Evolutionary conservation across 2,329 filamentous ascomycete species (phyloP).

Genomic region (Apiospora rasikravindrae): DNA sequence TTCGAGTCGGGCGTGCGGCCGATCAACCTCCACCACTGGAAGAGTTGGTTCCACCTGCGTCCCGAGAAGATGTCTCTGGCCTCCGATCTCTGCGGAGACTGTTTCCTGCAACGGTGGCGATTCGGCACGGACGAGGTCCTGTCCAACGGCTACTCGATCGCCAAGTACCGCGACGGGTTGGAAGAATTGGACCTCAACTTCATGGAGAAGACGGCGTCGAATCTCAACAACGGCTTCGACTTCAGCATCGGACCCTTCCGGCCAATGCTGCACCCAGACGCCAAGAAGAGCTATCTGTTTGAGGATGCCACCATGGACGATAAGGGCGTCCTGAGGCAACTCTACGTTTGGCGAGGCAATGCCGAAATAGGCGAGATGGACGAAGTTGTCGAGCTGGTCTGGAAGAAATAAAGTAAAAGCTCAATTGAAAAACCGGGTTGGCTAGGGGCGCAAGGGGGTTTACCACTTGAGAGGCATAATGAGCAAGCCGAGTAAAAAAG

Average conservation of each 20-base stretch:
- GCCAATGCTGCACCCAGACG: constrained; percentile 37
- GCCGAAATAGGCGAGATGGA: constrained; percentile 48
- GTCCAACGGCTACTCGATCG: constrained; percentile 64
- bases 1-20: constrained; percentile 63
- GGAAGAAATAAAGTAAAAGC: constrained; percentile 41
- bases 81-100: constrained; percentile 60
- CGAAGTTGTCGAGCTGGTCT: constrained; percentile 55
- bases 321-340: constrained; percentile 54
- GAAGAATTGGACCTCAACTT: constrained; percentile 48
- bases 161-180: constrained; percentile 50
- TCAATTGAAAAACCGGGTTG: not conserved
- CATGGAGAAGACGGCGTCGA: constrained; percentile 60
- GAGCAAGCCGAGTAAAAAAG: not conserved
- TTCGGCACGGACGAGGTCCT: constrained; percentile 55
- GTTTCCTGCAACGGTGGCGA: constrained; percentile 62
- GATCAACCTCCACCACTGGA: constrained; percentile 67
- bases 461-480: not conserved
- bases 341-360: constrained; percentile 56
- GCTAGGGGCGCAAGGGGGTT: not conserved
- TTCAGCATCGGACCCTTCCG: constrained; percentile 60
- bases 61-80: constrained; percentile 56
- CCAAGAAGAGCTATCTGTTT: constrained; percentile 59
- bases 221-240: constrained; percentile 53
- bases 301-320: constrained; percentile 48
- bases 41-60: constrained; percentile 61